These are phyloP conservation scores for Phytophthora brassicae DNA, from an alignment of 352 stramenopile species.

Conservation along the genomic window DNA sequence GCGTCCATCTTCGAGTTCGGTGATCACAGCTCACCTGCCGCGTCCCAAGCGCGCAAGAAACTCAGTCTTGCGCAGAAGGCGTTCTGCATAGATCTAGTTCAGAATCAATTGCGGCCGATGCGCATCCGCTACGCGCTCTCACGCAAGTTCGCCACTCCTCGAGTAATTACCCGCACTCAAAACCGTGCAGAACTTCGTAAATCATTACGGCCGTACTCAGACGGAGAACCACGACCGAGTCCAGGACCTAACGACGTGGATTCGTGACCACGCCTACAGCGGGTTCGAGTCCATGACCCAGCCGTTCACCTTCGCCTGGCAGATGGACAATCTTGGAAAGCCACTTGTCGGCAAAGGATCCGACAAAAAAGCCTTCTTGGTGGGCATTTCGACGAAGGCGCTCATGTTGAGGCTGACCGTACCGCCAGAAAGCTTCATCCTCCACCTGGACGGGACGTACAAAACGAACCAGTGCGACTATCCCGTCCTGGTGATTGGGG, in stretches of 20 bases:
- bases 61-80: neutral
- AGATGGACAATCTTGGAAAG: neutral
- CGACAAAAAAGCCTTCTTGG: conserved; percentile 1
- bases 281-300: neutral
- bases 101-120: too few relatives aligned
- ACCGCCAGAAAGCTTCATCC: neutral
- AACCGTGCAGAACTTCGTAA: too few relatives aligned
- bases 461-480: too few relatives aligned
- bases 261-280: neutral
- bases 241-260: neutral
- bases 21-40: neutral
- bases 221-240: neutral
- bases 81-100: too few relatives aligned
- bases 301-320: conserved; percentile 3
- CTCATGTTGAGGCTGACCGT: neutral
- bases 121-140: too few relatives aligned
- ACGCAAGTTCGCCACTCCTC: too few relatives aligned
- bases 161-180: too few relatives aligned
- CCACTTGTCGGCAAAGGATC: neutral
- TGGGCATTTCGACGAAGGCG: conserved; percentile 1
- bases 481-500: too few relatives aligned
- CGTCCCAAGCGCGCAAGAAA: neutral
- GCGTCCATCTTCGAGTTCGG: neutral
- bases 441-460: neutral
- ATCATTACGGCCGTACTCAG: too few relatives aligned